Evolutionary conservation across 208 protist species (phyloP).

Genomic region (Sergeia podlipaevii): DNA sequence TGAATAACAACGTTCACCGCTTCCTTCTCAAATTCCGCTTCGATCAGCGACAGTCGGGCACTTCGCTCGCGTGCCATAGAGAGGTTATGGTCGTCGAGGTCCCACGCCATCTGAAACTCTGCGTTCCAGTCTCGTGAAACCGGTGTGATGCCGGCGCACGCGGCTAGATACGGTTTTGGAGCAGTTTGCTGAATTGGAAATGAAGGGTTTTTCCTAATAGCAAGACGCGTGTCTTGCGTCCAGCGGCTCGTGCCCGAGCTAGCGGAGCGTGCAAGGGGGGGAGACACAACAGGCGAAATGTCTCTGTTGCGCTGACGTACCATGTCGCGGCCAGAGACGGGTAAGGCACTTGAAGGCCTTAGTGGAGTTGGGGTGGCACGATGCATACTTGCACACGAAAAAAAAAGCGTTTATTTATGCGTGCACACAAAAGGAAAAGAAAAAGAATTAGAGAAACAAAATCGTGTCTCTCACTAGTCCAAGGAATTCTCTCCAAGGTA

Average conservation of each 20-base stretch:
- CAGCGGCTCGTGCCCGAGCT: slow-evolving; percentile 22
- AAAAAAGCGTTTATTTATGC: no score
- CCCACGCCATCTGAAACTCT: slow-evolving; percentile 83
- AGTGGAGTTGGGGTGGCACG: no score
- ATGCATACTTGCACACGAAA: no score
- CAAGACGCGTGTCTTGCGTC: slow-evolving; percentile 43
- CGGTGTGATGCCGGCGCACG: slow-evolving; percentile 61
- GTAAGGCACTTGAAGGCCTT: no score
- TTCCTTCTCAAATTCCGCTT: slow-evolving; percentile 55
- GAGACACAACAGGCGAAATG: no score
- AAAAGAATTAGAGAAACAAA: no score
- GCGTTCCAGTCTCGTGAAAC: slow-evolving; percentile 68
- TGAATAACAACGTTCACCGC: slow-evolving; percentile 43
- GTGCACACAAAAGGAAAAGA: no score
- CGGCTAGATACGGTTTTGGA: slow-evolving; percentile 55
- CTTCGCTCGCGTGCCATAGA: slow-evolving; percentile 44
- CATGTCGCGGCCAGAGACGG: no score
- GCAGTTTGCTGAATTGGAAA: slow-evolving; percentile 80
- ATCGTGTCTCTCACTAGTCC: no score
- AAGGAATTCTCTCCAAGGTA: no score
- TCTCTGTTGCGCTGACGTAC: no score
- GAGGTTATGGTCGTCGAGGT: slow-evolving; percentile 62
- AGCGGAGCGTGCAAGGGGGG: slow-evolving; percentile 11
- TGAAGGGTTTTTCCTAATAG: slow-evolving; percentile 55
- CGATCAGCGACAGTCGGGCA: slow-evolving; percentile 35